Evolutionary conservation across 306 rosid genomes (phyloP).

Genomic region (Pyrus pyrifolia): DNA sequence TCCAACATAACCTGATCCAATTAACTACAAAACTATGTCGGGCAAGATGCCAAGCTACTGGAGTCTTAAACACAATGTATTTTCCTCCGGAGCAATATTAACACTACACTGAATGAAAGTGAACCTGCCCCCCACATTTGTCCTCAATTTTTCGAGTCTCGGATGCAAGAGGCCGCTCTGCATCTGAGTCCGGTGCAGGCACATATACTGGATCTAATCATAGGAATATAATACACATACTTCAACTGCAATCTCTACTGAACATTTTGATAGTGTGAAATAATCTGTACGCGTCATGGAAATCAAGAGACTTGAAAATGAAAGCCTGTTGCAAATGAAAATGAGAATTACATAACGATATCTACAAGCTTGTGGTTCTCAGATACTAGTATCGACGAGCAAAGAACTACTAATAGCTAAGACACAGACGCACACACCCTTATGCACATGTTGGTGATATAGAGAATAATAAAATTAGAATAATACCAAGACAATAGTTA

Average conservation of each 20-base stretch:
- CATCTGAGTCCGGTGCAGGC: slow-evolving; percentile 17
- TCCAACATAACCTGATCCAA: background rate
- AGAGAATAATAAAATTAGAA: slow-evolving; percentile 1
- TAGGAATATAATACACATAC: slow-evolving; percentile 5
- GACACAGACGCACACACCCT: background rate
- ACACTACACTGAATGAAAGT: background rate
- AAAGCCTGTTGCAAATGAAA: slow-evolving; percentile 36
- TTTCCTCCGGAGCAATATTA: slow-evolving; percentile 10
- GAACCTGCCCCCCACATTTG: slow-evolving; percentile 13
- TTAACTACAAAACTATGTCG: slow-evolving; percentile 14
- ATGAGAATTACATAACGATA: background rate
- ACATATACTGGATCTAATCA: slow-evolving; percentile 18
- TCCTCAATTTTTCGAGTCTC: background rate
- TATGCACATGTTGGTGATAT: slow-evolving; percentile 3
- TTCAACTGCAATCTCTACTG: slow-evolving; percentile 17
- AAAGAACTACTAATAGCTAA: background rate
- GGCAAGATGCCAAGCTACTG: slow-evolving; percentile 21
- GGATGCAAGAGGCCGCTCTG: slow-evolving; percentile 17
- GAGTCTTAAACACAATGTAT: slow-evolving; percentile 3
- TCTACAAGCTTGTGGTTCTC: background rate
- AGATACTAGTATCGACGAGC: background rate
- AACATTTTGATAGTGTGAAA: slow-evolving; percentile 19
- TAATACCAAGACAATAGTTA: slow-evolving; percentile 8
- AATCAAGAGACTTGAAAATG: slow-evolving; percentile 10
- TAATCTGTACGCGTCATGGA: slow-evolving; percentile 31